Percentiles rank a stretch among this genome's conserved stretches.
Evolutionary conservation across 2,329 filamentous ascomycete species (phyloP).

Genomic region (Incumbomyces lentus): DNA sequence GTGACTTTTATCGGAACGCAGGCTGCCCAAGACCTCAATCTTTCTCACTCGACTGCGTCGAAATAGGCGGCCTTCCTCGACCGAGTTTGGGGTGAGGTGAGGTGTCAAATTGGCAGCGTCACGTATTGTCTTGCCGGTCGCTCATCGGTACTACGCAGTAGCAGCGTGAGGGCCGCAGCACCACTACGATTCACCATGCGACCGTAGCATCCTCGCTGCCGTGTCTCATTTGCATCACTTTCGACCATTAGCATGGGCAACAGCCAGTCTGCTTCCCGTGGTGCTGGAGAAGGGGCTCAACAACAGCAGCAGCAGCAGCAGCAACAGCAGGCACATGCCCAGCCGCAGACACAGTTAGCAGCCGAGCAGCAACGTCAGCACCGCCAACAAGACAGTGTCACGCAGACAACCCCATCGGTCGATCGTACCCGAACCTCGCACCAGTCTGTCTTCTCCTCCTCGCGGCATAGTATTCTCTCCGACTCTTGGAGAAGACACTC

Average conservation of each 20-base stretch:
- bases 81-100: too few relatives aligned
- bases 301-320: background rate
- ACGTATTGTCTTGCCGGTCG: too few relatives aligned
- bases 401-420: background rate
- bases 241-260: slow-evolving; percentile 4
- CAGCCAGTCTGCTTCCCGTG: background rate
- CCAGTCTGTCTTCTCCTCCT: slow-evolving; percentile 18
- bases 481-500: slow-evolving; percentile 6
- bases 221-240: background rate
- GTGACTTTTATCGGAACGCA: too few relatives aligned
- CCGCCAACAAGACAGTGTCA: background rate
- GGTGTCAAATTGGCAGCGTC: too few relatives aligned
- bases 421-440: slow-evolving; percentile 13
- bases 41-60: too few relatives aligned
- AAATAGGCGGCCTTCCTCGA: too few relatives aligned
- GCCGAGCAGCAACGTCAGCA: background rate
- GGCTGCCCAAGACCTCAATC: too few relatives aligned
- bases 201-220: background rate
- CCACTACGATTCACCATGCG: background rate
- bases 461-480: slow-evolving; percentile 3
- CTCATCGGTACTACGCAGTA: too few relatives aligned
- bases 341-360: background rate
- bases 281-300: background rate
- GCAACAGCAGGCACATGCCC: background rate
- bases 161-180: background rate